These are phyloP conservation scores for Diaporthe amygdali DNA, from an alignment of 2,329 filamentous ascomycete genomes.

Conservation along the genomic window DNA sequence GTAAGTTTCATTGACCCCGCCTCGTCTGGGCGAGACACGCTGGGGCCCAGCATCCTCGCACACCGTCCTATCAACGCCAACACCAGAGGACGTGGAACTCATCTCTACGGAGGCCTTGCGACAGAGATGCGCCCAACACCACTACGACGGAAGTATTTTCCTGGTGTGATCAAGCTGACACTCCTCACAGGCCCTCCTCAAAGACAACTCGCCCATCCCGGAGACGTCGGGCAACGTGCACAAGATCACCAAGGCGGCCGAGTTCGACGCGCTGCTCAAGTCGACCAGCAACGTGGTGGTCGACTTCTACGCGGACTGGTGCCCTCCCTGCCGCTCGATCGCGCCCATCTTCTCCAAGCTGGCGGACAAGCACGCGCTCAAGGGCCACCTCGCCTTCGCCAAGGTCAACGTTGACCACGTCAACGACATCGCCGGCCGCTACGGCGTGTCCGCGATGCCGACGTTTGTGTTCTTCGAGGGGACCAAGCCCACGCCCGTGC, in stretches of 20 bases:
- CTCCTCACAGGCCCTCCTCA: slow-evolving; percentile 25
- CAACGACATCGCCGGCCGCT: slow-evolving; percentile 51
- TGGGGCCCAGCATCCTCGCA: slow-evolving; percentile 1
- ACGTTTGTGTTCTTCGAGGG: slow-evolving; percentile 62
- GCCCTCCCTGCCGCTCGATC: slow-evolving; percentile 54
- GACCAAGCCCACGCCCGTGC: slow-evolving; percentile 42
- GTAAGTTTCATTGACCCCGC: slow-evolving; percentile 10
- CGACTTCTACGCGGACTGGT: slow-evolving; percentile 59
- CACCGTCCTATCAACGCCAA: too few species aligned
- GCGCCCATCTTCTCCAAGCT: slow-evolving; percentile 51
- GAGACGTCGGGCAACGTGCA: slow-evolving; percentile 45
- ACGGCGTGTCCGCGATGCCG: slow-evolving; percentile 58
- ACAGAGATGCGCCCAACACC: not conserved
- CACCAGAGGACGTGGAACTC: not conserved
- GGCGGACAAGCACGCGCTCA: slow-evolving; percentile 41
- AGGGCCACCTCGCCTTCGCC: slow-evolving; percentile 52
- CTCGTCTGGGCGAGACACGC: not conserved
- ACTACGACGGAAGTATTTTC: not conserved
- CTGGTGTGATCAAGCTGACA: not conserved
- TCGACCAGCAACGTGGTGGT: slow-evolving; percentile 48
- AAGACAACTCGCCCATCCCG: slow-evolving; percentile 40
- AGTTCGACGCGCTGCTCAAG: slow-evolving; percentile 44
- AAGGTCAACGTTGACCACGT: slow-evolving; percentile 62
- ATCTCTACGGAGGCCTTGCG: not conserved
- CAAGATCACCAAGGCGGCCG: slow-evolving; percentile 35